Percentiles rank a stretch among this genome's conserved stretches.
phyloP scores from a whole-genome alignment of 371 early-diverging fungal genomes.

The Syncephalastrum contaminatum region DNA sequence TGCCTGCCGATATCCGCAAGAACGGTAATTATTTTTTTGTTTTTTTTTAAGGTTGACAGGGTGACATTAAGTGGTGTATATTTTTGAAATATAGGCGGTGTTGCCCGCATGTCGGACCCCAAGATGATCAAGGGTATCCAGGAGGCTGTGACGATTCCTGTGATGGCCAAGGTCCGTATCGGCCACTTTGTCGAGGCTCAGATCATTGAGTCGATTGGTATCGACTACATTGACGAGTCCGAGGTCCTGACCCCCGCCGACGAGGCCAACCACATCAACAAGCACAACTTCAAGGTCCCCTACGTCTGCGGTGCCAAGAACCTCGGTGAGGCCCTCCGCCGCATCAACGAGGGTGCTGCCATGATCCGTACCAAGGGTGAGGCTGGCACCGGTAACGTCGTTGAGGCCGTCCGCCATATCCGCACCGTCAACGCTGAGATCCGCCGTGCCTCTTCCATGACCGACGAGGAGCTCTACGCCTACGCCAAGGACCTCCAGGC shows the following conservation, averaged over 20 bases:
- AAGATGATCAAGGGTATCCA: slow-evolving; percentile 96
- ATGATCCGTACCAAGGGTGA: slow-evolving; percentile 99
- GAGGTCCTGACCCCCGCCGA: slow-evolving; percentile 97
- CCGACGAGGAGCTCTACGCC: slow-evolving; percentile 72
- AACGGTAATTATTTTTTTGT: slow-evolving; percentile 62
- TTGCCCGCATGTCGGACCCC: slow-evolving; percentile 98
- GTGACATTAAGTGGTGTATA: slow-evolving; percentile 3
- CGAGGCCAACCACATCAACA: slow-evolving; percentile 91
- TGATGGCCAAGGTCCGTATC: slow-evolving; percentile 98
- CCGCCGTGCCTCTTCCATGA: slow-evolving; percentile 70
- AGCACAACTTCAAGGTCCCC: slow-evolving; percentile 89
- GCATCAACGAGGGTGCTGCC: slow-evolving; percentile 96
- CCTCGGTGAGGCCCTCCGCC: slow-evolving; percentile 95
- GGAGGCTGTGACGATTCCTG: slow-evolving; percentile 94
- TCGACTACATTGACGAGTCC: slow-evolving; percentile 97
- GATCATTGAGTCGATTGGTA: slow-evolving; percentile 87
- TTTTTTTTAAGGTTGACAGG: slow-evolving; percentile 3
- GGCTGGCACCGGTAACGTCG: slow-evolving; percentile 96
- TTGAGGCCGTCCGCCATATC: slow-evolving; percentile 95
- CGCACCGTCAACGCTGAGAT: slow-evolving; percentile 87
- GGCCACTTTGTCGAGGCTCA: slow-evolving; percentile 99
- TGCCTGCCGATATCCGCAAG: slow-evolving; percentile 97
- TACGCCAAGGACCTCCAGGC: slow-evolving; percentile 95
- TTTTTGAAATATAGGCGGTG: slow-evolving; percentile 68
- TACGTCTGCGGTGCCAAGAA: slow-evolving; percentile 96